Evolutionary conservation across 352 stramenopile genomes (phyloP).

Genomic region (Achlya hypogyna): DNA sequence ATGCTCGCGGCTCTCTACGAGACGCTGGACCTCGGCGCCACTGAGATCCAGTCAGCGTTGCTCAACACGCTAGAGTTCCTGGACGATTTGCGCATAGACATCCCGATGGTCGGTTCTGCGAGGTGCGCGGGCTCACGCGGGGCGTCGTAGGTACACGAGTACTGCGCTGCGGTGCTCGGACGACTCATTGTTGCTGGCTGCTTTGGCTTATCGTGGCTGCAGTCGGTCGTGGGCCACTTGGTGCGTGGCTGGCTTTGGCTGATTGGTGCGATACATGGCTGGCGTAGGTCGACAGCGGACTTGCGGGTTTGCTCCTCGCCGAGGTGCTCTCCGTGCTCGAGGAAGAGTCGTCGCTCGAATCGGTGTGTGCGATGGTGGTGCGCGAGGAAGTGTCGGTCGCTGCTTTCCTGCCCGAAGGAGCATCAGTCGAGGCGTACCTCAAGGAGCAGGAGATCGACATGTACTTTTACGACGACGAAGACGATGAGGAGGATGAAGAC

Average conservation of each 20-base stretch:
- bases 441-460: constrained; percentile 39
- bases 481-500: constrained; percentile 38
- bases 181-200: constrained; percentile 66
- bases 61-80: constrained; percentile 71
- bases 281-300: constrained; percentile 37
- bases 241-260: constrained; percentile 30
- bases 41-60: constrained; percentile 59
- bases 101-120: constrained; percentile 41
- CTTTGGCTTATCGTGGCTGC: constrained; percentile 77
- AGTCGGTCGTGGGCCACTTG: constrained; percentile 31
- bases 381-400: constrained; percentile 61
- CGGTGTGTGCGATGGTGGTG: constrained; percentile 63
- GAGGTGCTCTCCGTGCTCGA: constrained; percentile 70
- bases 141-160: constrained; percentile 36
- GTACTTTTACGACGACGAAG: constrained; percentile 50
- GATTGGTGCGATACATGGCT: not conserved
- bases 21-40: constrained; percentile 45
- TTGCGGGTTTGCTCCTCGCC: constrained; percentile 59
- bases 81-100: constrained; percentile 80
- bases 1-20: constrained; percentile 73
- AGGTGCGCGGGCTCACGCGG: not conserved
- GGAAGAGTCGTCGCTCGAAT: constrained; percentile 47
- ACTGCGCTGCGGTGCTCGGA: constrained; percentile 61
- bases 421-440: constrained; percentile 32
- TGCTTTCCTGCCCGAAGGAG: constrained; percentile 26